Conservation (phyloP, 306 rosid species). For the Quercus agrifolia region DNA sequence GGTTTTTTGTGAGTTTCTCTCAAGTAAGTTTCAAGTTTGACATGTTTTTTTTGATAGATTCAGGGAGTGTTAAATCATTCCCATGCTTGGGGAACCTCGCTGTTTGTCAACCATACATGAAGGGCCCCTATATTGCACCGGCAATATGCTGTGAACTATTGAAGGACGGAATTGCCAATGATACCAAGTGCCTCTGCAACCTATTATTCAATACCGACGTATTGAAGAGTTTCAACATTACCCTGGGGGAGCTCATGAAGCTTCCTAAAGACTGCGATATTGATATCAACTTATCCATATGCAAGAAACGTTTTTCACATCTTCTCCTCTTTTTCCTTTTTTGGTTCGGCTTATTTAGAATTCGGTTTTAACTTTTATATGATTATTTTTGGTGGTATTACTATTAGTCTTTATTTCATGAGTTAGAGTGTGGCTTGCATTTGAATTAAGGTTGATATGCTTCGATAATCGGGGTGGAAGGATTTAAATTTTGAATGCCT, state of each 20-base stretch:
- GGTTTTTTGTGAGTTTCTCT: no score
- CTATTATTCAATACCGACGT: constrained; percentile 21
- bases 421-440: no score
- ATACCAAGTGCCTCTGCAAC: constrained; percentile 39
- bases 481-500: no score
- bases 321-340: background rate
- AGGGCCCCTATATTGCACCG: constrained; percentile 16
- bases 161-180: constrained; percentile 15
- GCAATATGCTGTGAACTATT: constrained; percentile 41
- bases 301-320: constrained; percentile 28
- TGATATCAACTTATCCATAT: constrained; percentile 23
- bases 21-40: no score
- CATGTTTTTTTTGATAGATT: no score
- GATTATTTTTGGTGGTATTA: background rate
- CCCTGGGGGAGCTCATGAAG: constrained; percentile 39
- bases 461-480: no score
- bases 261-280: constrained; percentile 52
- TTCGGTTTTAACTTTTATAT: background rate
- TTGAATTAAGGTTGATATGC: no score
- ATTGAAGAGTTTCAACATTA: constrained; percentile 6
- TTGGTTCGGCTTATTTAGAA: no score
- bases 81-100: constrained; percentile 50
- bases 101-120: constrained; percentile 46
- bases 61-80: no score
- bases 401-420: no score